Evolutionary conservation across 2,329 filamentous ascomycete species (phyloP), one percentile per base, ranked within the genome.

Genomic region (Sclerotinia sclerotiorum): DNA sequence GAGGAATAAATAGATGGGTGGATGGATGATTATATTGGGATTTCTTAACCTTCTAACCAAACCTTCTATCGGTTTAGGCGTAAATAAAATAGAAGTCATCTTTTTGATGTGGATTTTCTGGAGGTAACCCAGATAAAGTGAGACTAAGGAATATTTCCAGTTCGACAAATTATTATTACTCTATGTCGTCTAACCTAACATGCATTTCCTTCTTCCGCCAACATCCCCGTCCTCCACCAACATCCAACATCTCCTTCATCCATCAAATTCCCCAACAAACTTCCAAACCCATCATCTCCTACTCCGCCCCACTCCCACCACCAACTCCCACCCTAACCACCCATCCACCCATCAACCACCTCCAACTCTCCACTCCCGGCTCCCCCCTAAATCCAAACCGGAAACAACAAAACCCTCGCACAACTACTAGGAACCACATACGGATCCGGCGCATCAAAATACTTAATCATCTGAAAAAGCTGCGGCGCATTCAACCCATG

Each of bases 401-500:
- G 67, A 10, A 72, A 68, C 46, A 72, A 65, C 10, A 69, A 48
- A 51, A 71, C 70, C 51, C 67, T 71, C 42, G 72, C 69, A 69
- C 72, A 73, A 35, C 69, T 72, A 15, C 51, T 65, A 0, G 70
- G 70, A 15, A 73, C 52, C 55, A 66, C 54, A 66, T 65, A 61
- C 32, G 71, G 55, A 48, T n/a, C 57, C 1, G 27, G 60, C 17
- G 21, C 51, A 69, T 73, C 70, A 69, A 72, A 74, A 3, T 68
- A 65, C 68, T 69, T 70, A 19, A 74, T 71, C 64, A 74, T 54
- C 61, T 73, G 68, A 44, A 75, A 74, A 13, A 75, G 35, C 29
- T 75, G 73, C n/a, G 72, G 73, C 6, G 70, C 69, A 67, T 74
- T 74, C 27, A 69, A n/a, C 0, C 68, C 72, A 68, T 74, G 73